These are phyloP conservation scores for Takashimella tepidaria DNA, from an alignment of 1,284 basidiomycete species.

Conservation along the genomic window DNA sequence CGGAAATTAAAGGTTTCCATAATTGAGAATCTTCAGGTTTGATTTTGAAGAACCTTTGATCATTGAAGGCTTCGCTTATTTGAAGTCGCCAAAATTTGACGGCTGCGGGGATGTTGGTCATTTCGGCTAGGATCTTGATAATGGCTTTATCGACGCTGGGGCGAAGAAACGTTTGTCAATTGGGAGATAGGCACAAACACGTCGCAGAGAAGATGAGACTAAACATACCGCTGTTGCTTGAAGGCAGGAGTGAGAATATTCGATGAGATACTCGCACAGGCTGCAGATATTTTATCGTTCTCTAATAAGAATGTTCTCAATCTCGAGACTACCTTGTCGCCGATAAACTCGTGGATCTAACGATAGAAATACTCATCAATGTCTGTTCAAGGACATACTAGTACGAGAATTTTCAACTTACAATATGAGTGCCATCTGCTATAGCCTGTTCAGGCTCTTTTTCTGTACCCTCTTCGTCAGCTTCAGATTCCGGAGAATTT, in stretches of 20 bases:
- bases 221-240: constrained; percentile 29
- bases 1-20: constrained; percentile 76
- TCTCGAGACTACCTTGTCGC: constrained; percentile 64
- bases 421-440: not conserved
- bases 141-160: constrained; percentile 45
- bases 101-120: constrained; percentile 71
- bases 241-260: constrained; percentile 78
- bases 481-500: no score
- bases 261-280: constrained; percentile 78
- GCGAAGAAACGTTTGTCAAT: no score
- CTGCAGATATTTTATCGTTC: constrained; percentile 69
- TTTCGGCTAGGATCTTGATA: constrained; percentile 66
- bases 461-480: not conserved
- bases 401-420: not conserved
- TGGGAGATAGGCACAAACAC: no score
- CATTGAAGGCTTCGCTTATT: constrained; percentile 75
- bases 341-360: constrained; percentile 69
- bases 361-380: not conserved
- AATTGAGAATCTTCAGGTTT: constrained; percentile 51
- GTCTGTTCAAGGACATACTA: not conserved
- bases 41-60: constrained; percentile 75
- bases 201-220: no score
- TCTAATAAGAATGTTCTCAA: constrained; percentile 78
- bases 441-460: not conserved
- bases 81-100: constrained; percentile 79